Conservation (phyloP, 257 asterid species). For the Datura wrightii region DNA sequence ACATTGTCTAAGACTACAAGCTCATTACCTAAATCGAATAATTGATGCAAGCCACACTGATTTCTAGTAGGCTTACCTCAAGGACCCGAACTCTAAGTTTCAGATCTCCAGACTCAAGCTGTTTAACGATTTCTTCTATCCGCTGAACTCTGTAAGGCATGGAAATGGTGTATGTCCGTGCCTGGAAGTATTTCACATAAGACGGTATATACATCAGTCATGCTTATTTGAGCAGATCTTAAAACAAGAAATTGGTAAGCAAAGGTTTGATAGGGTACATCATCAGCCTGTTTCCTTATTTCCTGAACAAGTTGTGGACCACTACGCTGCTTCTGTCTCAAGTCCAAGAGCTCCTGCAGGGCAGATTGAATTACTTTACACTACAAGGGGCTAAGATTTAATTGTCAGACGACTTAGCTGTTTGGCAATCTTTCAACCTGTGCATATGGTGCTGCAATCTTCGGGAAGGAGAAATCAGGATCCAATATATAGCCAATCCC, state of each 20-base stretch:
- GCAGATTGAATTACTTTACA: conserved; percentile 20
- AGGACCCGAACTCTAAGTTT: conserved; percentile 97
- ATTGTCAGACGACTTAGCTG: not conserved
- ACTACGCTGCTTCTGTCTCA: conserved; percentile 64
- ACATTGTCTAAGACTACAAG: not conserved
- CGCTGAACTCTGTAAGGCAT: conserved; percentile 88
- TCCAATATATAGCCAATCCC: conserved; percentile 88
- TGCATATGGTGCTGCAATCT: conserved; percentile 97
- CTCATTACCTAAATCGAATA: not conserved
- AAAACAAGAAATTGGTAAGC: not conserved
- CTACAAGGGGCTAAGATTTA: not conserved
- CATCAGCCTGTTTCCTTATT: conserved; percentile 85
- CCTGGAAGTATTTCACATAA: conserved; percentile 50
- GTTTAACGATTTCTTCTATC: conserved; percentile 86
- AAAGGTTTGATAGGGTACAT: conserved; percentile 49
- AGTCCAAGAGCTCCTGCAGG: conserved; percentile 80
- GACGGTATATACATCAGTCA: not conserved
- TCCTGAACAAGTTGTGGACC: conserved; percentile 78
- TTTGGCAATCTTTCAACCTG: conserved; percentile 56
- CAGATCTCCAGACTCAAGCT: conserved; percentile 89
- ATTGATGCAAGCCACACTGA: not conserved
- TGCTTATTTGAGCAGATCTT: not conserved
- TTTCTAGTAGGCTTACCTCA: conserved; percentile 54
- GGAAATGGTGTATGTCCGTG: conserved; percentile 77
- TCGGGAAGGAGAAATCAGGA: conserved; percentile 86